Percentiles rank a stretch among this genome's conserved stretches.
Evolutionary conservation across 495 filamentous ascomycete genomes (phyloP).

Genomic region (Niebla homalea): DNA sequence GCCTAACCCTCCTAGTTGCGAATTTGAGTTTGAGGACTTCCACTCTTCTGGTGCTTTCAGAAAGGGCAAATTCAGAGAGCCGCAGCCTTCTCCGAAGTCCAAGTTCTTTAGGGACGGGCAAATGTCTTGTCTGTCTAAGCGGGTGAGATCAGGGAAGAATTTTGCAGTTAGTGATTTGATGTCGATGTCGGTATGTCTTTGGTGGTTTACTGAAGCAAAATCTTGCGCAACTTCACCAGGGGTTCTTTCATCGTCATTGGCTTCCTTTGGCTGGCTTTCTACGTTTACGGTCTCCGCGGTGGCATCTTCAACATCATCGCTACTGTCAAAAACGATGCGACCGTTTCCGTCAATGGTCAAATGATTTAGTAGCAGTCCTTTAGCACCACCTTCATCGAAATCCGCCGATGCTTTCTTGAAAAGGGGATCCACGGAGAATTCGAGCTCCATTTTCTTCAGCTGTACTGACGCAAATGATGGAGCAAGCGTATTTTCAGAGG

Average conservation of each 20-base stretch:
- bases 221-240: conserved; percentile 45
- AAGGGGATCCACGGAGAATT: conserved; percentile 90
- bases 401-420: conserved; percentile 98
- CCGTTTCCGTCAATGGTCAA: conserved; percentile 83
- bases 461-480: conserved; percentile 77
- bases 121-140: conserved; percentile 74
- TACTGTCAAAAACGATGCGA: conserved; percentile 94
- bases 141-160: conserved; percentile 77
- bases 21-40: conserved; percentile 47
- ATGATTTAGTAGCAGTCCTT: conserved; percentile 89
- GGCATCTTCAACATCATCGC: conserved; percentile 69
- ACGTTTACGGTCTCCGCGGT: conserved; percentile 32
- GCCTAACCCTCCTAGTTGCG: conserved; percentile 35
- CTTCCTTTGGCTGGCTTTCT: conserved; percentile 25
- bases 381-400: conserved; percentile 96
- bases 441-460: conserved; percentile 92
- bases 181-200: conserved; percentile 40
- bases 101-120: conserved; percentile 91
- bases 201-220: not conserved
- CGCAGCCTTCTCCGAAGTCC: conserved; percentile 72
- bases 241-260: conserved; percentile 27
- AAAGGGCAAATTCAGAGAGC: conserved; percentile 82
- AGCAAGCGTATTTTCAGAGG: conserved; percentile 83
- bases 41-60: conserved; percentile 81
- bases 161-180: conserved; percentile 53